These are phyloP conservation scores for Lecanicillium sp. DNA, from an alignment of 2,329 filamentous ascomycete genomes.

Conservation along the genomic window DNA sequence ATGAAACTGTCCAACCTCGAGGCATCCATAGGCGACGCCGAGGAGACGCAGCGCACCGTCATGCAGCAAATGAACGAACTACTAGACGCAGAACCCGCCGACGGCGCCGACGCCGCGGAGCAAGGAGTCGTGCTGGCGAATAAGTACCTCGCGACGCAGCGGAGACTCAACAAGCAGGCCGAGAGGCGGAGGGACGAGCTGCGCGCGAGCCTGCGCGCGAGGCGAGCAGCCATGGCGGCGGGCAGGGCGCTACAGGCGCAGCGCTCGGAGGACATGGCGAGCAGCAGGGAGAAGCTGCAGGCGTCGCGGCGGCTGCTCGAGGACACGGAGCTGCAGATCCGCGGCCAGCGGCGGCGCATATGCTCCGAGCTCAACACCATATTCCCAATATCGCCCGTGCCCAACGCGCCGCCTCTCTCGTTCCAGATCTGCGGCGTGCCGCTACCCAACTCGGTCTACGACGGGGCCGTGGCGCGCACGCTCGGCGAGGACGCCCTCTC, in stretches of 20 bases:
- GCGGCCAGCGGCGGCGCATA: constrained; percentile 80
- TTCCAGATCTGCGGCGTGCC: constrained; percentile 78
- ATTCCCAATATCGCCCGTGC: constrained; percentile 68
- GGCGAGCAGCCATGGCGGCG: constrained; percentile 60
- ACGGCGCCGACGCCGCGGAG: constrained; percentile 41
- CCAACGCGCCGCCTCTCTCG: constrained; percentile 54
- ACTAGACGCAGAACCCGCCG: constrained; percentile 35
- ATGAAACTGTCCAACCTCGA: constrained; percentile 87
- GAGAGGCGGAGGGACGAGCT: constrained; percentile 62
- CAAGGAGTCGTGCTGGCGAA: constrained; percentile 43
- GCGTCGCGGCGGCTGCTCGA: constrained; percentile 50
- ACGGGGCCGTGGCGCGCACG: constrained; percentile 36
- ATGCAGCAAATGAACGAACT: constrained; percentile 70
- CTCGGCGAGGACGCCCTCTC: constrained; percentile 66
- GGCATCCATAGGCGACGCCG: constrained; percentile 83
- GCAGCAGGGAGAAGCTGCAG: constrained; percentile 53
- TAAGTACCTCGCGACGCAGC: constrained; percentile 56
- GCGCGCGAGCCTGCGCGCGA: constrained; percentile 55
- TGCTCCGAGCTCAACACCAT: constrained; percentile 75
- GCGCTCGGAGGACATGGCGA: constrained; percentile 54
- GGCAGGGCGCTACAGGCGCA: constrained; percentile 55
- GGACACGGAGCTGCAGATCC: constrained; percentile 59
- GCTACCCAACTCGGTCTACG: constrained; percentile 75
- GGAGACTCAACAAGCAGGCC: constrained; percentile 57
- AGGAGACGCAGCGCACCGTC: constrained; percentile 68